These are phyloP conservation scores for Vigna trinervia DNA, from an alignment of 306 rosid species.

Conservation along the genomic window DNA sequence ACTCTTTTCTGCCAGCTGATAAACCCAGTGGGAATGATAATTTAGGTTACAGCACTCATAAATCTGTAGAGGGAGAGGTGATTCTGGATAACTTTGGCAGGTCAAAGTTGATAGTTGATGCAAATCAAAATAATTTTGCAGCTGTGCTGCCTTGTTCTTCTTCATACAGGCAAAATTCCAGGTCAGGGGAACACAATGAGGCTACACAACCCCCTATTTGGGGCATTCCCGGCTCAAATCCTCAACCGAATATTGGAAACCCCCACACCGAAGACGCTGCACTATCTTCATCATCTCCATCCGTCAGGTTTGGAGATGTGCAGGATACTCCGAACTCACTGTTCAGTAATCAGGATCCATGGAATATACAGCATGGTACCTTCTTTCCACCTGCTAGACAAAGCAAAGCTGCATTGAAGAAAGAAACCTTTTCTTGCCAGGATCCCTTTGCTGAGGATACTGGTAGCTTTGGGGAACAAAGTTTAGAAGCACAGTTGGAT, in stretches of 20 bases:
- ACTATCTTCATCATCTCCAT: slow-evolving; percentile 47
- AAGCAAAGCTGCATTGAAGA: slow-evolving; percentile 48
- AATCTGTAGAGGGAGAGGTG: slow-evolving; percentile 51
- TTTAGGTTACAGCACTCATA: slow-evolving; percentile 46
- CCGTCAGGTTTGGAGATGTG: slow-evolving; percentile 56
- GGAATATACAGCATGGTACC: slow-evolving; percentile 69
- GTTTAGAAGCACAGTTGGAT: slow-evolving; percentile 53
- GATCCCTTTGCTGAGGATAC: slow-evolving; percentile 60
- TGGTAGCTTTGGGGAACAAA: slow-evolving; percentile 52
- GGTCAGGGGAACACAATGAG: slow-evolving; percentile 62
- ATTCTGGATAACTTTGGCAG: slow-evolving; percentile 53
- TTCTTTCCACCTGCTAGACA: slow-evolving; percentile 68
- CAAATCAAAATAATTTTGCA: slow-evolving; percentile 43
- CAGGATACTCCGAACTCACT: slow-evolving; percentile 77
- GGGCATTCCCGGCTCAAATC: slow-evolving; percentile 57
- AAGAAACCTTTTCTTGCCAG: slow-evolving; percentile 54
- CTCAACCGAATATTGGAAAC: slow-evolving; percentile 53
- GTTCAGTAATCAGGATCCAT: slow-evolving; percentile 85
- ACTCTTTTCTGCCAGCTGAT: slow-evolving; percentile 49
- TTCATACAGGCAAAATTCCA: slow-evolving; percentile 45
- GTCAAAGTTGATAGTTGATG: slow-evolving; percentile 47
- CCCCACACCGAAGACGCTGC: slow-evolving; percentile 47
- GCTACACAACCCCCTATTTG: slow-evolving; percentile 56
- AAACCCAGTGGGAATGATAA: slow-evolving; percentile 48
- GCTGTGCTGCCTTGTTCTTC: slow-evolving; percentile 53